Evolutionary conservation across 129 eudicot species (phyloP).

Genomic region (Escallonia rubra): DNA sequence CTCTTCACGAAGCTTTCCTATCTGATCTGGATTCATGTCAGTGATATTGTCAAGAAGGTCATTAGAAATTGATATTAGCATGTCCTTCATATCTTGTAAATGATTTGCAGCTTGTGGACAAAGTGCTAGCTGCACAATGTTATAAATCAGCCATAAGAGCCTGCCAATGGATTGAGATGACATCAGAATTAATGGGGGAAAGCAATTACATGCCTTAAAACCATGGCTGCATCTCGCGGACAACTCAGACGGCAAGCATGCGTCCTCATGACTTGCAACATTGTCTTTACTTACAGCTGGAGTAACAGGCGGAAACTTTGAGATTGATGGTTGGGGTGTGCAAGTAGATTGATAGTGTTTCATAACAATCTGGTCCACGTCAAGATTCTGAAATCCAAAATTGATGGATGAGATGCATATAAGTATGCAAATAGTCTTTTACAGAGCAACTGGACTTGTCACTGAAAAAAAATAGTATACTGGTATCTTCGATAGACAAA

Average conservation of each 20-base stretch:
- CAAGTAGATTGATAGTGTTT: constrained; percentile 76
- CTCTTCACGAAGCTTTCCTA: constrained; percentile 77
- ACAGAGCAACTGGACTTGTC: neutral
- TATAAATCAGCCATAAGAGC: constrained; percentile 15
- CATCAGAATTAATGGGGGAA: constrained; percentile 2
- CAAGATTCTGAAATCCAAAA: constrained; percentile 69
- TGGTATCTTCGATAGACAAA: neutral
- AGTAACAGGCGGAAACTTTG: constrained; percentile 48
- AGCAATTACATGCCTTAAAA: constrained; percentile 46
- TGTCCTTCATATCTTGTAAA: constrained; percentile 82
- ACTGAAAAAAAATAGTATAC: neutral
- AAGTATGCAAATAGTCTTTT: neutral
- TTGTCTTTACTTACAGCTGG: constrained; percentile 40
- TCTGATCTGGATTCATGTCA: constrained; percentile 52
- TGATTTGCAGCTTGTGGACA: constrained; percentile 80
- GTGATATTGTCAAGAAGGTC: constrained; percentile 79
- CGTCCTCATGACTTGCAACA: constrained; percentile 31
- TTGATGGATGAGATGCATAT: constrained; percentile 8
- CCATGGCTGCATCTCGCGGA: constrained; percentile 72
- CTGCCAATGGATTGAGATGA: constrained; percentile 12
- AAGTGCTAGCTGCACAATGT: constrained; percentile 66
- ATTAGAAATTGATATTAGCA: constrained; percentile 77
- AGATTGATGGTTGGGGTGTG: constrained; percentile 73
- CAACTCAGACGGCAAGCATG: constrained; percentile 70
- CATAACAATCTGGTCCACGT: constrained; percentile 84